Conservation (phyloP, 192 early-diverging fungal species). For the Paraglomus occultum region DNA sequence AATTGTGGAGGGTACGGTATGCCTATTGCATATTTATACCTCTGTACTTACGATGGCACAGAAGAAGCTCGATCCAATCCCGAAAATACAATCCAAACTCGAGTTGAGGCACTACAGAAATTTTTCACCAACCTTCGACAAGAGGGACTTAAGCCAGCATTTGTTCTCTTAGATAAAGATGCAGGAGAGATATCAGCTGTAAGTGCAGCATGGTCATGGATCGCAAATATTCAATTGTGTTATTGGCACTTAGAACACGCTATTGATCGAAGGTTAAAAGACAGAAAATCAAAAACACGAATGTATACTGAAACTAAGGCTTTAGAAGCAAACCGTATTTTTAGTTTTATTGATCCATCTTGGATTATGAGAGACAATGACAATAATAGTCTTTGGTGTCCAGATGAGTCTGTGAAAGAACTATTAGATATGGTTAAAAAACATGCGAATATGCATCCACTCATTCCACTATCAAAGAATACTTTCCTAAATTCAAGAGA, state of each 20-base stretch:
- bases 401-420: neutral
- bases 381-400: neutral
- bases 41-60: neutral
- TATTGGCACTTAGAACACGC: slow-evolving; percentile 17
- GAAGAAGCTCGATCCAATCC: neutral
- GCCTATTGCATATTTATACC: neutral
- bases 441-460: slow-evolving; percentile 6
- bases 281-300: neutral
- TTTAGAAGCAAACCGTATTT: neutral
- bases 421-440: slow-evolving; percentile 13
- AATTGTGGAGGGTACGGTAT: neutral
- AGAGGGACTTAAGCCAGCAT: neutral
- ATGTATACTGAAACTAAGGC: neutral
- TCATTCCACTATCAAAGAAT: neutral
- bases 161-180: slow-evolving; percentile 20
- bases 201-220: slow-evolving; percentile 15
- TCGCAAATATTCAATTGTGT: neutral
- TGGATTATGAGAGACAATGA: neutral
- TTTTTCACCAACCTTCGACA: neutral
- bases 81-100: neutral
- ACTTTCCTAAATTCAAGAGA: neutral
- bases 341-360: slow-evolving; percentile 4
- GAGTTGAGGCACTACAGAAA: neutral
- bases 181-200: slow-evolving; percentile 9
- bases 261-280: neutral